These are phyloP conservation scores for Geranium incanum DNA, from an alignment of 441 rosid genomes.

Conservation along the genomic window DNA sequence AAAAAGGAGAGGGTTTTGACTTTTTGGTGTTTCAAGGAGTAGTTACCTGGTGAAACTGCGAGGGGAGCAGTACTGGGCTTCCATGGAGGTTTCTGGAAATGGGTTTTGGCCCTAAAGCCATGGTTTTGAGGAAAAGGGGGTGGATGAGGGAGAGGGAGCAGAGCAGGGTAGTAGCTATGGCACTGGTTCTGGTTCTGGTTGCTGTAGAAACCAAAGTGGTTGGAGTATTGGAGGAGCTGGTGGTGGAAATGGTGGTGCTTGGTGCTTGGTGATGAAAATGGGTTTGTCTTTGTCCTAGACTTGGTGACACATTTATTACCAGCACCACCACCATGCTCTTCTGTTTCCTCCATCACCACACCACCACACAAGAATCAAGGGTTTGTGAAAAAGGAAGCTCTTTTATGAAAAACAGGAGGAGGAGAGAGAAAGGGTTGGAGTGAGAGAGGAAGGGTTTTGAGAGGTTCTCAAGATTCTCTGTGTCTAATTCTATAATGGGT, in stretches of 20 bases:
- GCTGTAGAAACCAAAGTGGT: slow-evolving; percentile 10
- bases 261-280: slow-evolving; percentile 19
- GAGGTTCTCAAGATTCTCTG: slow-evolving; percentile 26
- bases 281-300: slow-evolving; percentile 33
- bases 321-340: slow-evolving; percentile 37
- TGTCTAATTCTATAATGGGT: slow-evolving; percentile 22
- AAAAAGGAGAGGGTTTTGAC: slow-evolving; percentile 1
- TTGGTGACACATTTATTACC: slow-evolving; percentile 43
- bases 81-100: slow-evolving; percentile 39
- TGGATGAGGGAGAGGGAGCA: slow-evolving; percentile 62
- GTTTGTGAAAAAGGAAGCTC: slow-evolving; percentile 1
- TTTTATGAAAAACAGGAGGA: slow-evolving; percentile 13
- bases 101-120: slow-evolving; percentile 45
- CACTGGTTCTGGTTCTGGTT: slow-evolving; percentile 22
- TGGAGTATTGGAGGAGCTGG: slow-evolving; percentile 22
- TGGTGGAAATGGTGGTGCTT: slow-evolving; percentile 31
- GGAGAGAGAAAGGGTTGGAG: slow-evolving; percentile 18
- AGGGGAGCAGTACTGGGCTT: slow-evolving; percentile 33
- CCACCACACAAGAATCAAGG: slow-evolving; percentile 10
- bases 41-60: slow-evolving; percentile 43
- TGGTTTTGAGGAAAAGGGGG: slow-evolving; percentile 44
- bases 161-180: slow-evolving; percentile 48
- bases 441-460: slow-evolving; percentile 13
- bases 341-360: slow-evolving; percentile 62
- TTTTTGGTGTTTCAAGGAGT: background rate